Conservation (phyloP, 148 eudicot species). For the Vaccinium corymbosum region DNA sequence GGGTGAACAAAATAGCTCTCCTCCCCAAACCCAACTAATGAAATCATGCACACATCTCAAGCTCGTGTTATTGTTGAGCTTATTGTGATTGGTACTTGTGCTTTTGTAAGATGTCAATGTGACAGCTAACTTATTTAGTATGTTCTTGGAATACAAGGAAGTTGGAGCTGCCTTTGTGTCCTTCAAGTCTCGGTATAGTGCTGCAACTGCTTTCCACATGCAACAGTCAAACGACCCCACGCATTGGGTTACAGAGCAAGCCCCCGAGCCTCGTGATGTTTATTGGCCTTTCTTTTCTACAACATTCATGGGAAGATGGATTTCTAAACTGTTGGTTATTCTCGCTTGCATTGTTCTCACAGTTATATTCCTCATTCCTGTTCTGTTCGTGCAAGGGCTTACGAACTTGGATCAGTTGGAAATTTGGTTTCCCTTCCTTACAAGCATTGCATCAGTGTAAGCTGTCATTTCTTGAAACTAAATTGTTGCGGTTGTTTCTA, state of each 20-base stretch:
- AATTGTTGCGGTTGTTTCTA: not conserved
- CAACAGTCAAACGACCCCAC: constrained; percentile 70
- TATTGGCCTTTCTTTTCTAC: constrained; percentile 74
- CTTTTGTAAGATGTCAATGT: not conserved
- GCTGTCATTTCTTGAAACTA: constrained; percentile 14
- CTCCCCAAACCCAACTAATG: no score
- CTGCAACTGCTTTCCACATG: constrained; percentile 51
- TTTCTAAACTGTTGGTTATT: constrained; percentile 49
- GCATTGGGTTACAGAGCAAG: constrained; percentile 62
- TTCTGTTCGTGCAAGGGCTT: constrained; percentile 69
- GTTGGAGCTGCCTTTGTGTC: constrained; percentile 82
- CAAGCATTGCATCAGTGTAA: constrained; percentile 42
- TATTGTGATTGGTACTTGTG: constrained; percentile 12
- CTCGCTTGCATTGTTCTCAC: constrained; percentile 49
- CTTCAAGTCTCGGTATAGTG: constrained; percentile 72
- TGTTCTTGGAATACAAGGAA: constrained; percentile 40
- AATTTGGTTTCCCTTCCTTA: constrained; percentile 55
- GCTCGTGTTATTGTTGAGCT: not conserved
- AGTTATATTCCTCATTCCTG: constrained; percentile 61
- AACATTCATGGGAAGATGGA: constrained; percentile 63
- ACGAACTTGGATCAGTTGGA: constrained; percentile 63
- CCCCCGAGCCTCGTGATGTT: constrained; percentile 81
- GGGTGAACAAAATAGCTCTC: not conserved
- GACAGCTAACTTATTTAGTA: constrained; percentile 19
- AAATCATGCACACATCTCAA: not conserved